Evolutionary conservation across 2,329 filamentous ascomycete genomes (phyloP).

Genomic region (Taxawa tesnikishii): DNA sequence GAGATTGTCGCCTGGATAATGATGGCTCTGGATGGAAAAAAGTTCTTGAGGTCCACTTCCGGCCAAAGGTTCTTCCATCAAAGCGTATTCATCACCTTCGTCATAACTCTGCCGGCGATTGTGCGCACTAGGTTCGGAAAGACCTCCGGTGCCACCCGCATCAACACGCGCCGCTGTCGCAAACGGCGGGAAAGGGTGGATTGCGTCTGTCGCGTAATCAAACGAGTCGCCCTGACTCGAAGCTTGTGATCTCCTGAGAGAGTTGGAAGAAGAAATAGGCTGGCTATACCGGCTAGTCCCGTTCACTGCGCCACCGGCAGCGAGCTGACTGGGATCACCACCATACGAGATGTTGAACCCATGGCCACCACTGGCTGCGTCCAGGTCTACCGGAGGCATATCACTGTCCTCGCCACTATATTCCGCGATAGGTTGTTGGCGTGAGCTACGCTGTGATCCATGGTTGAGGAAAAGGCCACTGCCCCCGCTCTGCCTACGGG

Average conservation of each 20-base stretch:
- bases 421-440: conserved; percentile 13
- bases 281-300: conserved; percentile 21
- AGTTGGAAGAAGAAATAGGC: conserved; percentile 30
- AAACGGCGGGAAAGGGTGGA: conserved; percentile 47
- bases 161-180: conserved; percentile 61
- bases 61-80: conserved; percentile 26
- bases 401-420: conserved; percentile 54
- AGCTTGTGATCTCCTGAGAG: conserved; percentile 30
- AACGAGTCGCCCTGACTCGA: conserved; percentile 30
- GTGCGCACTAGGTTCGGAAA: conserved; percentile 58
- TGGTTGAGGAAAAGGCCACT: conserved; percentile 40
- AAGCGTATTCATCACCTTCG: conserved; percentile 65
- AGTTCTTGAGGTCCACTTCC: conserved; percentile 65
- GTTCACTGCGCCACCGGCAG: conserved; percentile 19
- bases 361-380: conserved; percentile 62
- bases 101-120: conserved; percentile 72
- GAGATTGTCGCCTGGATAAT: conserved; percentile 65
- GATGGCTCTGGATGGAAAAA: too few species aligned
- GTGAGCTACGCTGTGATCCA: conserved; percentile 23
- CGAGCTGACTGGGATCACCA: conserved; percentile 32
- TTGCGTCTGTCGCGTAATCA: conserved; percentile 31
- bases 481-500: conserved; percentile 46
- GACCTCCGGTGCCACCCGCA: conserved; percentile 77
- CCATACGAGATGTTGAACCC: conserved; percentile 50
- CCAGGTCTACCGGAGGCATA: conserved; percentile 54